Evolutionary conservation across 2,329 filamentous ascomycete genomes (phyloP).

Genomic region (Aureobasidium mangrovei): DNA sequence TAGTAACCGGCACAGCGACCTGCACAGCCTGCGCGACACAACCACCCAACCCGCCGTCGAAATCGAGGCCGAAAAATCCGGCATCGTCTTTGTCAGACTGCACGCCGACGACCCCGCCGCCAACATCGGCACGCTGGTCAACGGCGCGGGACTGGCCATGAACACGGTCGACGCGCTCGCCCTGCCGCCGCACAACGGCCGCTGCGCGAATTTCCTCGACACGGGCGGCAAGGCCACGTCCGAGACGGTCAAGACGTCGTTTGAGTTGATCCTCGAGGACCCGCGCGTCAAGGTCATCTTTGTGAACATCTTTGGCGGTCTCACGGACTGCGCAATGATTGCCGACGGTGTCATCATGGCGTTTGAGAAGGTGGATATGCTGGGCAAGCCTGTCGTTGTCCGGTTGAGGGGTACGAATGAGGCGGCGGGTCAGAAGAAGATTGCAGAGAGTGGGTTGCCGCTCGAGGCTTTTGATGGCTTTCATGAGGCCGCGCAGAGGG

Average conservation of each 20-base stretch:
- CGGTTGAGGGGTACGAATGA: conserved; percentile 68
- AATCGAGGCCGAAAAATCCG: conserved; percentile 55
- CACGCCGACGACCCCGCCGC: conserved; percentile 37
- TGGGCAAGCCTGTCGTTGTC: conserved; percentile 61
- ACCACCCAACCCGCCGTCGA: conserved; percentile 47
- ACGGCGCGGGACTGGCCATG: conserved; percentile 84
- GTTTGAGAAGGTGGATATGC: conserved; percentile 55
- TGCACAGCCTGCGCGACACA: conserved; percentile 50
- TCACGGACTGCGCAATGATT: conserved; percentile 75
- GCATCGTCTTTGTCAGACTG: conserved; percentile 70
- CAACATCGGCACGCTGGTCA: conserved; percentile 74
- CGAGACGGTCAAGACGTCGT: conserved; percentile 68
- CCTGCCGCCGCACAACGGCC: conserved; percentile 48
- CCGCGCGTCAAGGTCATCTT: conserved; percentile 62
- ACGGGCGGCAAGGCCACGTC: conserved; percentile 82
- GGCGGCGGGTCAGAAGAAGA: conserved; percentile 58
- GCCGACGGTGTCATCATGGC: conserved; percentile 64
- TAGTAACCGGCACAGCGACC: conserved; percentile 50
- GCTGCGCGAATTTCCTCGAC: conserved; percentile 76
- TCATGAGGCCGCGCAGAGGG: conserved; percentile 61
- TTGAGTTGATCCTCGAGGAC: conserved; percentile 65
- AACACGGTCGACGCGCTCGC: conserved; percentile 77
- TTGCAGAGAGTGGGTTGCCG: conserved; percentile 57
- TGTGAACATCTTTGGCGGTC: conserved; percentile 62
- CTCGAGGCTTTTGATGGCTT: conserved; percentile 67